Base-by-base conservation (phyloP, 2,329 filamentous ascomycete species). In the Colletotrichum sp. region DNA sequence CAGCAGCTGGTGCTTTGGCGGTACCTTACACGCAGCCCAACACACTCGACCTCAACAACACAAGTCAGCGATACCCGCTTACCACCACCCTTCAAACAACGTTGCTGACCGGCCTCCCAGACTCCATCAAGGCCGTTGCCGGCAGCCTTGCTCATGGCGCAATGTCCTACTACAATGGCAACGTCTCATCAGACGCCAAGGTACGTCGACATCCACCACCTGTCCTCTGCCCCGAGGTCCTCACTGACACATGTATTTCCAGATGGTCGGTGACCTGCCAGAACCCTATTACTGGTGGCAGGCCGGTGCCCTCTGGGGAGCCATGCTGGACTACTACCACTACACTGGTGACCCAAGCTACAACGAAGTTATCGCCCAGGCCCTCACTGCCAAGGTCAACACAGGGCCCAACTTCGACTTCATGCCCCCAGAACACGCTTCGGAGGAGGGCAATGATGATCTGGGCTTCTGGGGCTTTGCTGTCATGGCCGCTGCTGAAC, bases 391-490 rank as follows among this genome's bases (percentile, higher is more conserved):
- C 30, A 92, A 84, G 1, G 83, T 84, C 66, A 92, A 90, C 81
- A 89, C 86, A 8, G 92, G 92, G 2, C 88, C 89, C 0, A 82
- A 89, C 10, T 86, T 88, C 74, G 88, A 95, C 83, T 93, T 89
- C 80, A 92, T 94, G 88, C 87, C 90, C 6, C 87, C 89, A 0
- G 83, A 85, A 71, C 90, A 93, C 78, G 84, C 84, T 15, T 87
- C 87, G n/a, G 89, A 92, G 76, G 90, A 94, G 82, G 93, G 93
- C 69, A 95, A 95, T 78, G 94, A 95, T 79, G 94, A 95, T 81
- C 92, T 95, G 81, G 92, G 91, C 36, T 95, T 95, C 82, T 95
- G 94, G 94, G 92, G 89, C 13, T 92, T 95, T 30, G 89, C 92
- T 16, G 89, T 92, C 77, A 89, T 95, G 82, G 87, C 92, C 7